These are phyloP conservation scores for Exophiala sp. DNA, from an alignment of 2,329 filamentous ascomycete species.

Conservation along the genomic window DNA sequence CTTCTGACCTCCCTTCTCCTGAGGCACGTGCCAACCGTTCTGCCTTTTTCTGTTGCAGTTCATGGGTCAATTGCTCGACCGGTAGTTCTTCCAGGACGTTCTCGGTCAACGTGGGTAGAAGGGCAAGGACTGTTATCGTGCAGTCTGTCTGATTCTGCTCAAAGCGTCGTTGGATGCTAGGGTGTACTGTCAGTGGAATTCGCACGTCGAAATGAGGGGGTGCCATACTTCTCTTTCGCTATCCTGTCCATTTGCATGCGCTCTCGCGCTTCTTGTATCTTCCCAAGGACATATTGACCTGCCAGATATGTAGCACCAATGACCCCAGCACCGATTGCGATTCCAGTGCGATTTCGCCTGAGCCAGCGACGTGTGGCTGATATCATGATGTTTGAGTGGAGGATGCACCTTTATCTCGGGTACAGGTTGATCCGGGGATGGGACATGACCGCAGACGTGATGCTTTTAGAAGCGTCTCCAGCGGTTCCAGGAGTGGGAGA, in stretches of 20 bases:
- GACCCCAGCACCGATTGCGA: slow-evolving; percentile 83
- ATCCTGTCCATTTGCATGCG: slow-evolving; percentile 96
- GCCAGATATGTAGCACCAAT: slow-evolving; percentile 87
- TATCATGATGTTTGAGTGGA: slow-evolving; percentile 60
- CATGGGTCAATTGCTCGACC: slow-evolving; percentile 87
- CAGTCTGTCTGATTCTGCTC: slow-evolving; percentile 99
- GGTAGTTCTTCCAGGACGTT: slow-evolving; percentile 84
- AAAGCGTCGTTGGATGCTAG: slow-evolving; percentile 86
- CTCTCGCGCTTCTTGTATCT: slow-evolving; percentile 89
- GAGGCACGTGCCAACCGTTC: slow-evolving; percentile 50
- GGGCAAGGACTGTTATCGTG: slow-evolving; percentile 93
- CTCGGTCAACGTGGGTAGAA: slow-evolving; percentile 85
- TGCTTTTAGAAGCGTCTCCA: background rate
- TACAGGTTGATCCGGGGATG: slow-evolving; percentile 11
- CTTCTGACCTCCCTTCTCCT: slow-evolving; percentile 55
- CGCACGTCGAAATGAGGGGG: slow-evolving; percentile 1
- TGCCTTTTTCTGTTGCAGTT: slow-evolving; percentile 89
- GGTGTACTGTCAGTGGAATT: slow-evolving; percentile 15
- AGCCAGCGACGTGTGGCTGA: slow-evolving; percentile 83
- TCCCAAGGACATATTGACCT: slow-evolving; percentile 85
- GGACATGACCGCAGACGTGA: slow-evolving; percentile 20
- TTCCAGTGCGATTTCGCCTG: slow-evolving; percentile 81
- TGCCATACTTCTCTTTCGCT: slow-evolving; percentile 84
- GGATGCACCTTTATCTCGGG: slow-evolving; percentile 20
- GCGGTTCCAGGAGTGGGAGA: slow-evolving; percentile 6